Evolutionary conservation across 371 early-diverging fungal species (phyloP).

Genomic region (Apophysomyces trapeziformis): DNA sequence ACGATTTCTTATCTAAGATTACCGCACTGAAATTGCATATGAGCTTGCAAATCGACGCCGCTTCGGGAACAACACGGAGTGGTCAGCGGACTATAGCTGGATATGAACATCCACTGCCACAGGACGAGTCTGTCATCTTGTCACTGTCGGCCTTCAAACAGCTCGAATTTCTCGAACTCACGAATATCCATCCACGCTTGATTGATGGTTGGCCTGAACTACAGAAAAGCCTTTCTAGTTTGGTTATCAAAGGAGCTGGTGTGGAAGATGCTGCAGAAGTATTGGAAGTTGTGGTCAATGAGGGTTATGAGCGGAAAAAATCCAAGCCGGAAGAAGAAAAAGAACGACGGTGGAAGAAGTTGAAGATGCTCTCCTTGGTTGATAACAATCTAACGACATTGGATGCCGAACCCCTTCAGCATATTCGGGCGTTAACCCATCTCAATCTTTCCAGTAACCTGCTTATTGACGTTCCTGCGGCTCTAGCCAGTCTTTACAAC

Average conservation of each 20-base stretch:
- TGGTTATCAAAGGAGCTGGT: constrained; percentile 50
- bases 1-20: constrained; percentile 51
- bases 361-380: constrained; percentile 57
- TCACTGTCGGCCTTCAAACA: constrained; percentile 46
- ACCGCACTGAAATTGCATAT: constrained; percentile 56
- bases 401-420: constrained; percentile 44
- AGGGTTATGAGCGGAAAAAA: constrained; percentile 14
- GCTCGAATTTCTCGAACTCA: constrained; percentile 56
- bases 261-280: constrained; percentile 54
- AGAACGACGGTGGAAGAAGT: constrained; percentile 42
- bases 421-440: constrained; percentile 55
- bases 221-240: constrained; percentile 40
- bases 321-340: constrained; percentile 6
- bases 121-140: constrained; percentile 45
- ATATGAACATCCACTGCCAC: constrained; percentile 45
- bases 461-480: constrained; percentile 63
- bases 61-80: constrained; percentile 40
- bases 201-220: constrained; percentile 56
- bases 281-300: constrained; percentile 33
- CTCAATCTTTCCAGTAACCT: constrained; percentile 70
- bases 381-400: constrained; percentile 65
- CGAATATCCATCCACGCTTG: constrained; percentile 48
- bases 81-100: constrained; percentile 53
- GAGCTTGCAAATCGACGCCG: constrained; percentile 39
- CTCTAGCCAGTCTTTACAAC: constrained; percentile 59